A percentile compares a stretch with the other conserved stretches of the same genome.
These are phyloP conservation scores for Euphrasia arctica DNA, from an alignment of 305 asterid genomes.

Conservation along the genomic window DNA sequence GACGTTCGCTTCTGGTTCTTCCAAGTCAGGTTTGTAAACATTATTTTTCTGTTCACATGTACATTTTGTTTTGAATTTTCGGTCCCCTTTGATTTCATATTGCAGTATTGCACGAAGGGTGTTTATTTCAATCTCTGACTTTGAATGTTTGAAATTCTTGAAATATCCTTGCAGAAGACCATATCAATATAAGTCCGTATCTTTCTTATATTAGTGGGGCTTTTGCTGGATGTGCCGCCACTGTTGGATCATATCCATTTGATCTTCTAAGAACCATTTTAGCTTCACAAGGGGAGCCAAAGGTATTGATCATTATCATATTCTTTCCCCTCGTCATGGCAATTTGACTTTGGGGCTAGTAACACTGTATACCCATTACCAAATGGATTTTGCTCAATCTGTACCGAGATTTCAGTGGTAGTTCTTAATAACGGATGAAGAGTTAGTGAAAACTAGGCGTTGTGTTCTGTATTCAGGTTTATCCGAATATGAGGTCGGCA, in stretches of 20 bases:
- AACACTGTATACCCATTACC: too few relatives aligned
- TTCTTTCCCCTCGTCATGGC: too few relatives aligned
- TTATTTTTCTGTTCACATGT: constrained; percentile 11
- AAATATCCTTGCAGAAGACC: constrained; percentile 61
- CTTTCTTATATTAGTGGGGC: constrained; percentile 90
- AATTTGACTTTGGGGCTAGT: too few relatives aligned
- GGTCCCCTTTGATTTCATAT: too few relatives aligned
- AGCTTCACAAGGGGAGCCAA: constrained; percentile 98
- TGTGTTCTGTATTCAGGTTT: constrained; percentile 45
- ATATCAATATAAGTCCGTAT: constrained; percentile 66
- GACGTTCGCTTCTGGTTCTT: constrained; percentile 81
- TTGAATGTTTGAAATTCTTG: neutral
- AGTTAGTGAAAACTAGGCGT: too few relatives aligned
- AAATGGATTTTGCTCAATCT: too few relatives aligned
- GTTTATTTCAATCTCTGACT: too few relatives aligned
- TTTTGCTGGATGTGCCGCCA: constrained; percentile 92
- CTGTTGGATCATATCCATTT: constrained; percentile 92
- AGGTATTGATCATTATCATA: constrained; percentile 42
- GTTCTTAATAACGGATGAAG: too few relatives aligned
- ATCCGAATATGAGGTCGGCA: constrained; percentile 89
- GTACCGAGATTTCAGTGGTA: too few relatives aligned
- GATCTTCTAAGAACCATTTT: constrained; percentile 90
- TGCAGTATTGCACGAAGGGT: too few relatives aligned
- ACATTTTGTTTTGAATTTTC: neutral
- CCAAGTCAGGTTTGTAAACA: constrained; percentile 64